A percentile compares a stretch with the other conserved stretches of the same genome.
Conservation (phyloP, 371 early-diverging fungal species). For the Mucor indicus region DNA sequence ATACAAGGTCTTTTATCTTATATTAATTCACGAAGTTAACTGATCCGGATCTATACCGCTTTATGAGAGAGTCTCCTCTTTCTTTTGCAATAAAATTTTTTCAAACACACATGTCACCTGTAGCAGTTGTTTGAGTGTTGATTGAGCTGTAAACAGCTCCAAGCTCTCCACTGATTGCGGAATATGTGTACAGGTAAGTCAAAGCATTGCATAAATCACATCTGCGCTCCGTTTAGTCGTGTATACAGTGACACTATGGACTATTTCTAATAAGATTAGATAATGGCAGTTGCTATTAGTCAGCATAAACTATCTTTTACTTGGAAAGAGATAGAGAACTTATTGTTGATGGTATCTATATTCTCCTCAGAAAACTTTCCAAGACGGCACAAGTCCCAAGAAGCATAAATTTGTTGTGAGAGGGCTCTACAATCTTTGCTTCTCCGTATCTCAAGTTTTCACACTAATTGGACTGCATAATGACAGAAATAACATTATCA, state of each 20-base stretch:
- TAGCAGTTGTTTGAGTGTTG: constrained; percentile 1
- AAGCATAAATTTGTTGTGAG: constrained; percentile 6
- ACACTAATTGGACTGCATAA: constrained; percentile 7
- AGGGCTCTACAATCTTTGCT: constrained; percentile 15
- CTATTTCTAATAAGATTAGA: constrained; percentile 6
- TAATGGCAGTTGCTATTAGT: constrained; percentile 1
- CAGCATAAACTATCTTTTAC: constrained; percentile 10
- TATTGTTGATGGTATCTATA: constrained; percentile 2
- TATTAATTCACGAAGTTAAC: neutral
- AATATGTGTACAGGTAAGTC: constrained; percentile 4
- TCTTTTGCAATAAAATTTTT: constrained; percentile 3
- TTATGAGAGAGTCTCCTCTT: constrained; percentile 19
- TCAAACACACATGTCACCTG: constrained; percentile 4
- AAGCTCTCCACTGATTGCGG: constrained; percentile 3
- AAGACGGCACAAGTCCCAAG: constrained; percentile 13
- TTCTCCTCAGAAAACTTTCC: constrained; percentile 2
- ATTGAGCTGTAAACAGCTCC: constrained; percentile 3
- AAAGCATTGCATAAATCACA: constrained; percentile 5
- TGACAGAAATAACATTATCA: constrained; percentile 9
- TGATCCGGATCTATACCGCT: constrained; percentile 18
- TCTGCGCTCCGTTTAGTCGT: neutral
- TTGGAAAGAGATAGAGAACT: constrained; percentile 6
- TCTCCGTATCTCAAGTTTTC: constrained; percentile 8
- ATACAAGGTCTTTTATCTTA: constrained; percentile 3
- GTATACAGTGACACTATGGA: constrained; percentile 3